A percentile compares a stretch with the other conserved stretches of the same genome.
Conservation (phyloP, 129 eudicot species). For the Lonicera japonica region DNA sequence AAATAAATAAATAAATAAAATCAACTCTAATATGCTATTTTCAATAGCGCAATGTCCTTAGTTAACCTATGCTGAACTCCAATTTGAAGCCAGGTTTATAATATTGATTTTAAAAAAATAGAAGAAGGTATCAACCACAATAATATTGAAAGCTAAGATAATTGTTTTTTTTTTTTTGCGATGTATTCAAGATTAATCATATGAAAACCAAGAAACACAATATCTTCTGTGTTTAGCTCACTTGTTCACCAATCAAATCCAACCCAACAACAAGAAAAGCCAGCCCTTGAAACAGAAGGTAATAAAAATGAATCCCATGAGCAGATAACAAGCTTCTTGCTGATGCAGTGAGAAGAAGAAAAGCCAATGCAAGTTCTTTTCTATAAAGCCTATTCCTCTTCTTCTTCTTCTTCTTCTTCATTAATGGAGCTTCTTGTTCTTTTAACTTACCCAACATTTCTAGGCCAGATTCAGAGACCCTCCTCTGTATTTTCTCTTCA, state of each 20-base stretch:
- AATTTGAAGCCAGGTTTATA: slow-evolving; percentile 1
- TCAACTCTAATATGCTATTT: slow-evolving; percentile 15
- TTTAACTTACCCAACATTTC: slow-evolving; percentile 71
- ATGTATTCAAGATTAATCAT: not conserved
- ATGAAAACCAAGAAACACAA: not conserved
- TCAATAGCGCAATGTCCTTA: slow-evolving; percentile 6
- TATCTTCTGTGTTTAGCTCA: slow-evolving; percentile 8
- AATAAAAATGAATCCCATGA: slow-evolving; percentile 90
- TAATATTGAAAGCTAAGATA: not conserved
- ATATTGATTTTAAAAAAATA: too few species aligned
- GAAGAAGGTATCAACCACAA: not conserved
- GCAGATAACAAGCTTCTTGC: slow-evolving; percentile 77
- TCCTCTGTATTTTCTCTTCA: slow-evolving; percentile 65
- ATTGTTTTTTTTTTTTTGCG: too few species aligned
- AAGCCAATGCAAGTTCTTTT: slow-evolving; percentile 76
- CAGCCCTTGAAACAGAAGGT: slow-evolving; percentile 80
- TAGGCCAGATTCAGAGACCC: slow-evolving; percentile 75
- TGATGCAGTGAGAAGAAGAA: slow-evolving; percentile 74
- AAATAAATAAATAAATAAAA: not conserved
- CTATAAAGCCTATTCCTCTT: slow-evolving; percentile 61
- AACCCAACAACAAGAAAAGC: slow-evolving; percentile 75
- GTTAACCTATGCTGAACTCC: not conserved
- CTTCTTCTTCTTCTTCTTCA: slow-evolving; percentile 31
- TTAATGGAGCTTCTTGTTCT: slow-evolving; percentile 34
- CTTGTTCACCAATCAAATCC: slow-evolving; percentile 86